Conservation (phyloP, 352 stramenopile species). For the Aphanomyces cochlioides region DNA sequence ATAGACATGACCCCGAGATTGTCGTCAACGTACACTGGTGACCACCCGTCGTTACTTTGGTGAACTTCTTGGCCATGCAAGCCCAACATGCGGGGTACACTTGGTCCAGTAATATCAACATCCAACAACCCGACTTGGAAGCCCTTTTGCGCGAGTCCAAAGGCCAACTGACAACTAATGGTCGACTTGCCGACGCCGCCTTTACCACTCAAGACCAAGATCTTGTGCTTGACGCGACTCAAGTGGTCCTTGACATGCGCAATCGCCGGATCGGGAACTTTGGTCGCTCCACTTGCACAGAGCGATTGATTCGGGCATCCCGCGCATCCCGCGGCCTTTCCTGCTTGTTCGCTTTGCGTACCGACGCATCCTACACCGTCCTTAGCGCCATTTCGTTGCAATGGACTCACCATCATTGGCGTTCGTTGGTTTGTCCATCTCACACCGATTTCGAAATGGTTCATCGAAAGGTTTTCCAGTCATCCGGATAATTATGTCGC, state of each 20-base stretch:
- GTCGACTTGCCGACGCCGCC: constrained; percentile 99
- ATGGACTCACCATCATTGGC: constrained; percentile 20
- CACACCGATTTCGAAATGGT: constrained; percentile 19
- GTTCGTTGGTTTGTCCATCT: constrained; percentile 26
- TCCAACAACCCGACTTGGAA: constrained; percentile 97
- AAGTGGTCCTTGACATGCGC: constrained; percentile 86
- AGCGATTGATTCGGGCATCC: constrained; percentile 97
- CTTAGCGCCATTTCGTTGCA: not conserved
- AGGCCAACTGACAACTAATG: constrained; percentile 97
- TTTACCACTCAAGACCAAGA: constrained; percentile 99
- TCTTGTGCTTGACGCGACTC: constrained; percentile 90
- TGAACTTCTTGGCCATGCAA: constrained; percentile 93
- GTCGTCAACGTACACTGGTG: constrained; percentile 97
- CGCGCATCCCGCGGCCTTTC: constrained; percentile 92
- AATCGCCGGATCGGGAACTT: constrained; percentile 57
- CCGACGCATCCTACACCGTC: constrained; percentile 88
- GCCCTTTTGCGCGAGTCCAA: constrained; percentile 91
- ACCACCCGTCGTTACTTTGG: constrained; percentile 98
- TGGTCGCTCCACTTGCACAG: constrained; percentile 91
- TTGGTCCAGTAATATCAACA: constrained; percentile 99
- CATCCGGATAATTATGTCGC: not conserved
- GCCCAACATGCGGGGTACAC: constrained; percentile 96
- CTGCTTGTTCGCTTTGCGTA: constrained; percentile 90
- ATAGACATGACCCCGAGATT: constrained; percentile 99
- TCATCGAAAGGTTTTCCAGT: not conserved